These are phyloP conservation scores for Westerdykella aurantiaca DNA, from an alignment of 2,329 filamentous ascomycete species.

Conservation along the genomic window DNA sequence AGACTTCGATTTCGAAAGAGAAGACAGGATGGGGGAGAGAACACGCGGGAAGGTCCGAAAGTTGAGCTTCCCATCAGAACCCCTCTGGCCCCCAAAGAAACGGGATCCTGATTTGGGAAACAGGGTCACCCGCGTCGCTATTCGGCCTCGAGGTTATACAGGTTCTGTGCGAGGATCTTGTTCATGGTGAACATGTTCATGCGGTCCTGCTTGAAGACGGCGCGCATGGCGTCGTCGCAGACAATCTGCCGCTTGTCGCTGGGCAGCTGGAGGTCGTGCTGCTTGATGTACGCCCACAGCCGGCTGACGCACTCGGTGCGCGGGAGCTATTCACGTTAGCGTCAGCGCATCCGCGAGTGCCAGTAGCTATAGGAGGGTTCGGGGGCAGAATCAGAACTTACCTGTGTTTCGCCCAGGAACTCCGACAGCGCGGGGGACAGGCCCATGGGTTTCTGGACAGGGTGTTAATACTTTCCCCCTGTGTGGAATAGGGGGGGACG, in stretches of 20 bases:
- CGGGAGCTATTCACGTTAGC: conserved; percentile 57
- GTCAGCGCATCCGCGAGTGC: not conserved
- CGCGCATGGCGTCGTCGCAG: conserved; percentile 86
- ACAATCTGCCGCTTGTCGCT: conserved; percentile 85
- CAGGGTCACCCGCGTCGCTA: not conserved
- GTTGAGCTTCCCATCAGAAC: no score
- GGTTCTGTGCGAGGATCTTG: conserved; percentile 83
- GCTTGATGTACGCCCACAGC: conserved; percentile 93
- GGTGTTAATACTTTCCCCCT: conserved; percentile 33
- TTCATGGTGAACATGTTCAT: conserved; percentile 99
- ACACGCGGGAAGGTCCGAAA: no score
- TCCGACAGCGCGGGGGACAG: conserved; percentile 65
- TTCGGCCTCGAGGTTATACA: conserved; percentile 74
- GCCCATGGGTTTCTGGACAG: conserved; percentile 60
- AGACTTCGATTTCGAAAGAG: no score
- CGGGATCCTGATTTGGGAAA: no score
- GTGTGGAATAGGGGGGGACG: not conserved
- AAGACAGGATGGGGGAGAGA: no score
- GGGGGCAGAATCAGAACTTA: conserved; percentile 39
- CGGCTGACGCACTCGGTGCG: conserved; percentile 94
- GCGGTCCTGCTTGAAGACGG: conserved; percentile 83
- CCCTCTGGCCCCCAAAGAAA: no score
- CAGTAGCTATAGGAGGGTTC: not conserved
- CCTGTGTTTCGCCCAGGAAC: conserved; percentile 63
- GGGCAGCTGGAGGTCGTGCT: conserved; percentile 81